Evolutionary conservation across 1,284 basidiomycete species (phyloP), one percentile per base, ranked within the genome.

Genomic region (Trichosporon ovoides): DNA sequence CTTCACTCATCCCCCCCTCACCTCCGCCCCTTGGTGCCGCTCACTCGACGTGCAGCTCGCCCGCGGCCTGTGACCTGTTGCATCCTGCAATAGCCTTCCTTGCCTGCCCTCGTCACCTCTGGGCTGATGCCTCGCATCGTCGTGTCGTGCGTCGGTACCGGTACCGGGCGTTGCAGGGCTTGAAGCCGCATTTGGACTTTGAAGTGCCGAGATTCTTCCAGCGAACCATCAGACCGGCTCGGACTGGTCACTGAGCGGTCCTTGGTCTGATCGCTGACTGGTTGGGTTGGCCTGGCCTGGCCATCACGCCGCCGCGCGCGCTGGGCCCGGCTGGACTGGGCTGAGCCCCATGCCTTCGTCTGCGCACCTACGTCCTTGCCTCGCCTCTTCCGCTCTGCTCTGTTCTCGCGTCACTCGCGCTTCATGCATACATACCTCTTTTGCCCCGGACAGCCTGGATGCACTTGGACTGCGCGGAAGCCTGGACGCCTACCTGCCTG

Each of bases 221-320:
- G 43, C 22, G 24, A 48, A 28, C 40, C 20, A 37, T 13, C 22
- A 24, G 24, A 18, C 43, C 43, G 43, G 28, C 24, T 48, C 43
- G 43, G 43, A 48, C 43, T 48, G 43, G n/a, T 22, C 22, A 28
- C 43, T 31, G 24, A 24, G 20, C 22, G 19, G 38, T 12, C 19
- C 43, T n/a, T n/a, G 28, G 43, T 31, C 43, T 48, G 43, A 48
- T 28, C 43, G 24, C 43, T 48, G 43, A 48, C 43, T 48, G 43
- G 43, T 5, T 22, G 24, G 43, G n/a, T n/a, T n/a, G n/a, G n/a
- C n/a, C n/a, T 22, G n/a, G 7, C 13, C 13, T 22, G 20, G n/a
- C 22, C 28, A 24, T 9, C 34, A 14, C 14, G n/a, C 34, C 14
- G 14, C 22, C 40, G 38, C 19, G 22, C 20, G 20, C 13, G 24